Conservation (phyloP, 2,329 filamentous ascomycete species). For the Colletotrichum simmondsii region DNA sequence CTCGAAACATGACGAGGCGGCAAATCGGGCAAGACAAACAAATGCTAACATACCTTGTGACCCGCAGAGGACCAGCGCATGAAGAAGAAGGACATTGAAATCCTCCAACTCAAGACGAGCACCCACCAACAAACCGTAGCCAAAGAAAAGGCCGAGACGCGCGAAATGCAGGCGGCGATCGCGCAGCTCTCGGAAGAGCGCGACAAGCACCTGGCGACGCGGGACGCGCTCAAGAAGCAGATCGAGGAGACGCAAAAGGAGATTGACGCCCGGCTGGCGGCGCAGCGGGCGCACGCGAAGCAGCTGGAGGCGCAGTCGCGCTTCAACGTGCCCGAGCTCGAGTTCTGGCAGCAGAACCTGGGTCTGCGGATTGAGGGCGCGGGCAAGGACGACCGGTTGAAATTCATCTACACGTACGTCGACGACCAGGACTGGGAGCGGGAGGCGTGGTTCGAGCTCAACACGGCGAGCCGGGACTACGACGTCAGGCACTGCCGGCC, state of each 20-base stretch:
- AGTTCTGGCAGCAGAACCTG: constrained; percentile 94
- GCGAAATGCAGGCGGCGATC: constrained; percentile 77
- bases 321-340: constrained; percentile 91
- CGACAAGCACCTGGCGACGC: constrained; percentile 67
- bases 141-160: constrained; percentile 80
- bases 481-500: constrained; percentile 84
- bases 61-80: constrained; percentile 86
- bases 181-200: constrained; percentile 67
- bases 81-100: constrained; percentile 88
- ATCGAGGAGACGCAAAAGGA: constrained; percentile 75
- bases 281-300: constrained; percentile 76
- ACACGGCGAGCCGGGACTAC: constrained; percentile 84
- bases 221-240: constrained; percentile 68
- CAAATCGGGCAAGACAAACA: not conserved
- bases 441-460: constrained; percentile 94
- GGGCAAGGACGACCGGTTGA: constrained; percentile 83
- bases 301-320: constrained; percentile 85
- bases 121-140: constrained; percentile 79
- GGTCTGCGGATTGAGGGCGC: constrained; percentile 91
- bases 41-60: not conserved
- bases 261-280: constrained; percentile 76
- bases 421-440: constrained; percentile 88
- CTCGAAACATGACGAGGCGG: too few relatives aligned
- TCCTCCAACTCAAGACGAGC: constrained; percentile 76
- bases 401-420: constrained; percentile 89